Evolutionary conservation across 2,329 filamentous ascomycete species (phyloP).

Genomic region (Aspergillus sp.): DNA sequence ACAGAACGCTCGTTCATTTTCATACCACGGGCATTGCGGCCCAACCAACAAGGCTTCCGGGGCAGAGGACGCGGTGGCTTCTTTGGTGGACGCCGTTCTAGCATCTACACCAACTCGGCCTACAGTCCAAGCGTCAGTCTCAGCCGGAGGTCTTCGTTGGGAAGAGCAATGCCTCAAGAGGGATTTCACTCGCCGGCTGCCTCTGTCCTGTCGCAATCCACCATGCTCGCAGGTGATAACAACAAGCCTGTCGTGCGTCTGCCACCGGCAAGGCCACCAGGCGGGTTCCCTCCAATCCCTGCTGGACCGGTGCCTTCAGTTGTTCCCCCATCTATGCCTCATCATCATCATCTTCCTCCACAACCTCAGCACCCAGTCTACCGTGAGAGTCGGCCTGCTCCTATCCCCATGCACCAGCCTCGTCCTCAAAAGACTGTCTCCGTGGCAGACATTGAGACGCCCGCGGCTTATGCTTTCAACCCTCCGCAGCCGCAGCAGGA

Average conservation of each 20-base stretch:
- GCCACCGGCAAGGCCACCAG: conserved; percentile 51
- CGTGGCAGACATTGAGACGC: conserved; percentile 84
- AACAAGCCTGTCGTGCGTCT: conserved; percentile 71
- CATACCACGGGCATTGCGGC: conserved; percentile 85
- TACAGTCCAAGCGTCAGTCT: conserved; percentile 84
- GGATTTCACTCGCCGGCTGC: conserved; percentile 71
- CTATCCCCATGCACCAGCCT: conserved; percentile 81
- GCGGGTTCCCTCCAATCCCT: conserved; percentile 15
- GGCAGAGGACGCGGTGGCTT: conserved; percentile 60
- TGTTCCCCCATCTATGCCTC: conserved; percentile 22
- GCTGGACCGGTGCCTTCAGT: conserved; percentile 11
- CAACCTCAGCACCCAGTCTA: conserved; percentile 49
- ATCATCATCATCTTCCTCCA: conserved; percentile 21
- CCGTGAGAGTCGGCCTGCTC: conserved; percentile 52
- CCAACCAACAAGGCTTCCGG: conserved; percentile 74
- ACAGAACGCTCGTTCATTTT: conserved; percentile 93
- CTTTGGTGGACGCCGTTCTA: conserved; percentile 63
- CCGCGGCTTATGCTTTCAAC: conserved; percentile 53
- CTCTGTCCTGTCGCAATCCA: conserved; percentile 63
- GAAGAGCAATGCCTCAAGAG: conserved; percentile 50
- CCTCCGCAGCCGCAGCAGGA: conserved; percentile 60
- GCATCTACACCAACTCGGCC: conserved; percentile 63
- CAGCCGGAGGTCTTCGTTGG: conserved; percentile 76
- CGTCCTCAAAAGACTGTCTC: conserved; percentile 91
- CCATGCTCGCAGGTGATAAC: conserved; percentile 51